Percentiles rank a stretch among this genome's conserved stretches.
Conservation (phyloP, 2,329 filamentous ascomycete species). For the Blastomyces emzantsi region DNA sequence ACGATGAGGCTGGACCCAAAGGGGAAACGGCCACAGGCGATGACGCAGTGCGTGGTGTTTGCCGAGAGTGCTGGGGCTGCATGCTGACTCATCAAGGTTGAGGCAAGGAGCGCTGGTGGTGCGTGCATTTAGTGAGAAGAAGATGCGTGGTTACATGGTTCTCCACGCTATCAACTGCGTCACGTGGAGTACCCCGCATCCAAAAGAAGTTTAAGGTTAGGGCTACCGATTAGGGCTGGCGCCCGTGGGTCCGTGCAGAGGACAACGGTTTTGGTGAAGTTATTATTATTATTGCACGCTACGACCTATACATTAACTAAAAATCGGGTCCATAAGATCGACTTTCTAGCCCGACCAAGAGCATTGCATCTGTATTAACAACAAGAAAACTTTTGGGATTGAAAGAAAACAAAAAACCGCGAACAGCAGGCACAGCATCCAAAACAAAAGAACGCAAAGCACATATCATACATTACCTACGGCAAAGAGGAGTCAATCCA, state of each 20-base stretch:
- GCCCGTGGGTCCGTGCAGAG: too few species aligned
- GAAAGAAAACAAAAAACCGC: not conserved
- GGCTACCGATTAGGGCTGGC: not conserved
- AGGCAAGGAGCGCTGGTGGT: not conserved
- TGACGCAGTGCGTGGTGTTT: slow-evolving; percentile 7
- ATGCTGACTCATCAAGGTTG: too few species aligned
- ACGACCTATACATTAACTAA: not conserved
- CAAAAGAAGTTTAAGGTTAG: slow-evolving; percentile 1
- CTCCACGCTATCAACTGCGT: not conserved
- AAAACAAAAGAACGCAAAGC: not conserved
- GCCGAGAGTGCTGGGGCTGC: not conserved
- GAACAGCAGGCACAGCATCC: not conserved
- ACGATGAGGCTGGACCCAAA: slow-evolving; percentile 1
- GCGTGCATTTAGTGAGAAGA: not conserved
- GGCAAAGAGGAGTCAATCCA: not conserved
- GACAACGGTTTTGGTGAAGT: not conserved
- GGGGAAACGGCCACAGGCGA: not conserved
- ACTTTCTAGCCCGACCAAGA: not conserved
- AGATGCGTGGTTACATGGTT: not conserved
- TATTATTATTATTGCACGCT: not conserved
- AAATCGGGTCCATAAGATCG: not conserved
- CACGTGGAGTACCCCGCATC: slow-evolving; percentile 6
- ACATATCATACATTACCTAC: slow-evolving; percentile 9
- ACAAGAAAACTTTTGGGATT: slow-evolving; percentile 5
- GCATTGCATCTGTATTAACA: not conserved